Evolutionary conservation across 805 yeast species (phyloP), one percentile per base, ranked within the genome.

Genomic region (Barnettozyma botsteinii): DNA sequence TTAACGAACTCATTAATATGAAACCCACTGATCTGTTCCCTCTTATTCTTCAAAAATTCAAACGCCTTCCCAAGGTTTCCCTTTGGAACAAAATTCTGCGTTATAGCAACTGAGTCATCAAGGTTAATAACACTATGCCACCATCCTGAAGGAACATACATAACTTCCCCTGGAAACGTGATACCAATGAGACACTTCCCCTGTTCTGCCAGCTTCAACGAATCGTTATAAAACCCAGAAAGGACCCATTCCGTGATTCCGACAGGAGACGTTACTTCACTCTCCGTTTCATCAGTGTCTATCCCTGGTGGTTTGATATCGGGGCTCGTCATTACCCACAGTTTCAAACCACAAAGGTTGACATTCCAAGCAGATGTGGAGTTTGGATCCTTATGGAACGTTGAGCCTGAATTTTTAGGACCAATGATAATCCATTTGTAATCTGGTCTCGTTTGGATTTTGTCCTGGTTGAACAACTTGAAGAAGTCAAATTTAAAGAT

Each of bases 61-160:
- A 85, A 63, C 4, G 78, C 93, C 27, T 69, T 65, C n/a, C 72
- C 66, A 27, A 88, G 59, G 43, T 77, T 76, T 31, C 75, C 70
- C 30, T 57, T 56, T 0, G 96, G 94, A 10, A 86, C 89, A 60
- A 89, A 88, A 59, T 88, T 88, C 48, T 86, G 94, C 0, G 97
- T 88, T 52, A 88, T 62, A 0, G 96, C 97, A 15, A 88, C 79
- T n/a, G 79, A 69, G 55, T 82, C 87, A 42, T 81, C 84, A 11
- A 88, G 54, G 52, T 88, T 88, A n/a, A 88, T 85, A 23, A 89
- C 97, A 34, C 79, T 67, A 66, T 88, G 97, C 97, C 97, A 88
- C 97, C 97, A 88, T 1, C 95, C 94, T n/a, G 88, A 72, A 4
- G 97, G 97, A 7, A 88, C 97, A 57, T 83, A 77, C 70, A 87